Evolutionary conservation across 352 stramenopile genomes (phyloP), one percentile per base, ranked within the genome.

Genomic region (Pythium aristosporum): DNA sequence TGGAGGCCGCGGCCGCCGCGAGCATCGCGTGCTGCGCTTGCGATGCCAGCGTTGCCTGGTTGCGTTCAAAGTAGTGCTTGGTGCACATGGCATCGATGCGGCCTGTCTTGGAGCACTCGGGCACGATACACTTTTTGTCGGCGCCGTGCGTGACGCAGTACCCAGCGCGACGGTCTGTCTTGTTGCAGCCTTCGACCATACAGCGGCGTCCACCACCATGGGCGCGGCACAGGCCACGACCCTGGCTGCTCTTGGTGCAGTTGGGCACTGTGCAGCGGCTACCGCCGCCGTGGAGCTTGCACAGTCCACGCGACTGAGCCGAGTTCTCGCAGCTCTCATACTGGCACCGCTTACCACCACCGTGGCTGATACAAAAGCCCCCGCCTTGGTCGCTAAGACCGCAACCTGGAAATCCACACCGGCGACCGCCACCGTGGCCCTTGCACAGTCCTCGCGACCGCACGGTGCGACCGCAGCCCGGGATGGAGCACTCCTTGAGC

Each of bases 221-320:
- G 9, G 88, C 85, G 43, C 85, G 87, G 55, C 88, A 96, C 8
- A 93, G 67, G 18, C 88, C 88, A 9, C 82, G 79, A 13, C 88
- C 88, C 57, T 96, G 88, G 16, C 85, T 93, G 57, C 87, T 94
- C 76, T 96, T 96, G 23, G 80, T 88, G 60, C 86, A 95, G 54
- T 89, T 89, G 8, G 77, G 75, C 52, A 92, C 71, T 6, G 81
- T 91, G 69, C 86, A 95, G 11, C 84, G 84, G 41, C 79, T 90
- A 44, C 86, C 84, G 46, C 84, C 84, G 39, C 86, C 86, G 50
- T 95, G 86, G 23, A 91, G 72, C 52, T 93, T 95, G 63, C 86
- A 95, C 20, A 93, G 47, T 0, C 84, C 86, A 51, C 83, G 79
- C n/a, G 84, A 93, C 69, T 93, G 84, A 28, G 85, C 83, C 44